Evolutionary conservation across 148 eudicot species (phyloP).

Genomic region (Heliosperma pusillum): DNA sequence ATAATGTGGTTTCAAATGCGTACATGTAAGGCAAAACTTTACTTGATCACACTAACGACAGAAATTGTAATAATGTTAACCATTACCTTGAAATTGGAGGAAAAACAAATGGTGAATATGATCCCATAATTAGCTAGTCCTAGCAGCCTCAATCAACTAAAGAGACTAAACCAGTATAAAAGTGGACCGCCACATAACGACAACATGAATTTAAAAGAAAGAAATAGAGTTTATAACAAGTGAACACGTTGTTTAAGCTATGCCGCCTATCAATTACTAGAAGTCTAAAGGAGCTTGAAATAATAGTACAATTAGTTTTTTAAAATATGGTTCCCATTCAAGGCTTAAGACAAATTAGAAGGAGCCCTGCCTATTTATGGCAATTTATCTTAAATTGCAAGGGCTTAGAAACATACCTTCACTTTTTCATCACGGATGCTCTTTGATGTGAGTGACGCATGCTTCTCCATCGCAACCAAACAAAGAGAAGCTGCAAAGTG

Average conservation of each 20-base stretch:
- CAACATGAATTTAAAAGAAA: neutral
- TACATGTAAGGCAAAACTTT: too few relatives aligned
- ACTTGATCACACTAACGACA: too few relatives aligned
- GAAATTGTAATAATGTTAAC: too few relatives aligned
- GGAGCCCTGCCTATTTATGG: neutral
- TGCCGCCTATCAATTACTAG: too few relatives aligned
- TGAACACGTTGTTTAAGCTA: neutral
- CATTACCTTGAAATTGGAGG: too few relatives aligned
- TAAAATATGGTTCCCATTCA: neutral
- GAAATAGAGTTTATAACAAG: neutral
- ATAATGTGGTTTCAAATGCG: too few relatives aligned
- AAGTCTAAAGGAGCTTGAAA: neutral
- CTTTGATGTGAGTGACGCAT: slow-evolving; percentile 80
- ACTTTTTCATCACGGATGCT: slow-evolving; percentile 97
- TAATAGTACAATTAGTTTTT: neutral
- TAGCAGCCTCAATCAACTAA: too few relatives aligned
- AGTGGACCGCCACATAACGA: too few relatives aligned
- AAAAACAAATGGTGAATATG: too few relatives aligned
- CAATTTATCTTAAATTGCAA: neutral
- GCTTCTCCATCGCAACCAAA: slow-evolving; percentile 96
- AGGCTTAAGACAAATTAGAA: neutral
- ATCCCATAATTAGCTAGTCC: too few relatives aligned
- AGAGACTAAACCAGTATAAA: too few relatives aligned
- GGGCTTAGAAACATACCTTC: slow-evolving; percentile 46
- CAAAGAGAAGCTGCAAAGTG: slow-evolving; percentile 76